Percentiles rank a stretch among this genome's conserved stretches.
These are phyloP conservation scores for Xylona heveae DNA, from an alignment of 495 filamentous ascomycete species.

Conservation along the genomic window DNA sequence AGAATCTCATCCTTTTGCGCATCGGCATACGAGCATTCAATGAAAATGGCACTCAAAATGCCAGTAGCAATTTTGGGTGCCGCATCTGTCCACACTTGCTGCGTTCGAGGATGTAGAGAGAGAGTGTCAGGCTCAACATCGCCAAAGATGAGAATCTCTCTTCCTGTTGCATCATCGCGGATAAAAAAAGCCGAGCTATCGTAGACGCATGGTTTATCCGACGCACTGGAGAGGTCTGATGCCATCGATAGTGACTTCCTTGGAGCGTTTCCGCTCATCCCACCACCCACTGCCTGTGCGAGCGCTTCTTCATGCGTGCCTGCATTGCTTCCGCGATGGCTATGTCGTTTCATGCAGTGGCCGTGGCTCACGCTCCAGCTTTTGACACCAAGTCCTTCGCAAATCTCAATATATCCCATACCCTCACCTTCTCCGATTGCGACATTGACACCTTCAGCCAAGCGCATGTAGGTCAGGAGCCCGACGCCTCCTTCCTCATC, in stretches of 20 bases:
- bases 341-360: slow-evolving; percentile 44
- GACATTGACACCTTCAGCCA: slow-evolving; percentile 71
- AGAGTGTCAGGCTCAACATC: slow-evolving; percentile 86
- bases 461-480: slow-evolving; percentile 69
- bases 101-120: slow-evolving; percentile 60
- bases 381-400: slow-evolving; percentile 59
- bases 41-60: slow-evolving; percentile 58
- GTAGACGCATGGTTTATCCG: slow-evolving; percentile 33
- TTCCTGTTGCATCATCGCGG: slow-evolving; percentile 40
- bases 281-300: not conserved
- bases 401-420: slow-evolving; percentile 66
- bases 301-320: slow-evolving; percentile 11
- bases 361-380: slow-evolving; percentile 71
- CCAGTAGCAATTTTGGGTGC: slow-evolving; percentile 58
- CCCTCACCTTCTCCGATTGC: slow-evolving; percentile 54
- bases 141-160: slow-evolving; percentile 79
- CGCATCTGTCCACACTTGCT: slow-evolving; percentile 60
- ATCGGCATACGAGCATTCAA: slow-evolving; percentile 86
- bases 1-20: slow-evolving; percentile 48
- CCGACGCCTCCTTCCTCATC: slow-evolving; percentile 92
- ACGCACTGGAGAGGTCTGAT: slow-evolving; percentile 8
- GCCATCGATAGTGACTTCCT: slow-evolving; percentile 6
- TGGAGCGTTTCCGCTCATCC: slow-evolving; percentile 6
- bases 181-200: slow-evolving; percentile 90
- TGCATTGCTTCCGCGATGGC: slow-evolving; percentile 31